phyloP scores from a whole-genome alignment of 495 filamentous ascomycete species.

The Parathielavia hyrcaniae region DNA sequence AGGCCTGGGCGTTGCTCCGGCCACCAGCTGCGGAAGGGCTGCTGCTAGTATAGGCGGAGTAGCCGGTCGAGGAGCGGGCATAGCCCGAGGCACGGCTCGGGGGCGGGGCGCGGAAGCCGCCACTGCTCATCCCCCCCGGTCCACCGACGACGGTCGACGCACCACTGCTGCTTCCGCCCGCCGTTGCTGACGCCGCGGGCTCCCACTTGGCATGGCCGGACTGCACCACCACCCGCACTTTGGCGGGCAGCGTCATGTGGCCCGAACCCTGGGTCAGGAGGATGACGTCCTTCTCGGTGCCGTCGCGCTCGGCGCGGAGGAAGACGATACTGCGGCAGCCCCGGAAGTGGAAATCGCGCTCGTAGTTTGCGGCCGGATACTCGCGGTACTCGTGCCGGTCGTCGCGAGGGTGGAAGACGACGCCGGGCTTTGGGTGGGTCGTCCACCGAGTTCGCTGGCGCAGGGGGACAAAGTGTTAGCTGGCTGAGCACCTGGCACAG shows the following conservation, averaged over 20 bases:
- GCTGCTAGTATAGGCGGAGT: slow-evolving; percentile 15
- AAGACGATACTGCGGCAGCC: slow-evolving; percentile 25
- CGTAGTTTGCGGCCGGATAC: slow-evolving; percentile 16
- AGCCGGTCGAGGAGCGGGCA: slow-evolving; percentile 17
- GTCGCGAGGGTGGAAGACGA: slow-evolving; percentile 6
- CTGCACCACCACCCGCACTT: slow-evolving; percentile 24
- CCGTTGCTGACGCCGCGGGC: slow-evolving; percentile 3
- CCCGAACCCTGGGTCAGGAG: slow-evolving; percentile 22
- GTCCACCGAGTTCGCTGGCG: slow-evolving; percentile 21
- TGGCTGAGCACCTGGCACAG: no score
- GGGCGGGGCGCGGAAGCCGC: slow-evolving; percentile 20
- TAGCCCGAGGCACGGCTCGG: slow-evolving; percentile 19
- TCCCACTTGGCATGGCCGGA: slow-evolving; percentile 20
- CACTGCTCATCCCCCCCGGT: no score
- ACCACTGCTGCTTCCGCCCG: not conserved
- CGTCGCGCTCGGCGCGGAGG: slow-evolving; percentile 10
- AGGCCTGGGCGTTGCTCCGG: not conserved
- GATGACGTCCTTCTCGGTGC: slow-evolving; percentile 19
- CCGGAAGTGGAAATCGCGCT: slow-evolving; percentile 28
- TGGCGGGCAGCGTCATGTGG: slow-evolving; percentile 27
- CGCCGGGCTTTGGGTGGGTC: slow-evolving; percentile 17
- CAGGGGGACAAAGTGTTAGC: slow-evolving; percentile 10
- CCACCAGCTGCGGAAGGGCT: slow-evolving; percentile 1
- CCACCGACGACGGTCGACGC: slow-evolving; percentile 10
- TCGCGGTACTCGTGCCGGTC: slow-evolving; percentile 12